Conservation (phyloP, 345 rosid species). For the Theobroma cacao region DNA sequence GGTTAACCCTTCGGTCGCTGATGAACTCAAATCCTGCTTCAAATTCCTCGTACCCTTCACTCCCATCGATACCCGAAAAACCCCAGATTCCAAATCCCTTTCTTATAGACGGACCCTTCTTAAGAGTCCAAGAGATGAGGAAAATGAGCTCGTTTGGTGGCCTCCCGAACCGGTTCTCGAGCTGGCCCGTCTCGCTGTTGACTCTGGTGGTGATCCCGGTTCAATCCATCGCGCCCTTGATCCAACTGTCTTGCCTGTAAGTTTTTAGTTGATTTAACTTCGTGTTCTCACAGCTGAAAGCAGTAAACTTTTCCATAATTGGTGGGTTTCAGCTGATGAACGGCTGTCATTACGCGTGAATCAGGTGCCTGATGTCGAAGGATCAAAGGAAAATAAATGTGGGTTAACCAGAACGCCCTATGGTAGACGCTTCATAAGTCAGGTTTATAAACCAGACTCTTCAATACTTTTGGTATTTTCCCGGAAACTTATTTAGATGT, state of each 20-base stretch:
- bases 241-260: slow-evolving; percentile 63
- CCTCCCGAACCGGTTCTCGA: slow-evolving; percentile 85
- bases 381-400: slow-evolving; percentile 41
- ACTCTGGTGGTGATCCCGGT: slow-evolving; percentile 79
- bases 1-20: slow-evolving; percentile 53
- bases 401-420: slow-evolving; percentile 82
- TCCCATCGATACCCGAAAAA: slow-evolving; percentile 11
- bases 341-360: background rate
- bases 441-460: slow-evolving; percentile 33
- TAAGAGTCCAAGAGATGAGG: slow-evolving; percentile 17
- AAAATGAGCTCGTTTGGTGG: slow-evolving; percentile 80
- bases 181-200: slow-evolving; percentile 85
- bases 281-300: background rate
- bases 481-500: too few species aligned
- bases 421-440: slow-evolving; percentile 62
- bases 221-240: slow-evolving; percentile 65
- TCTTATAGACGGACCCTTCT: slow-evolving; percentile 19
- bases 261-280: background rate
- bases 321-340: background rate
- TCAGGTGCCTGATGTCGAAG: slow-evolving; percentile 69
- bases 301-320: background rate
- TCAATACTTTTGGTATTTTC: background rate
- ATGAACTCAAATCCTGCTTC: slow-evolving; percentile 62
- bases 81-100: background rate
- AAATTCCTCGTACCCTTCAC: slow-evolving; percentile 71